Conservation (phyloP, 2,329 filamentous ascomycete genomes). For the Botrytis fabae region DNA sequence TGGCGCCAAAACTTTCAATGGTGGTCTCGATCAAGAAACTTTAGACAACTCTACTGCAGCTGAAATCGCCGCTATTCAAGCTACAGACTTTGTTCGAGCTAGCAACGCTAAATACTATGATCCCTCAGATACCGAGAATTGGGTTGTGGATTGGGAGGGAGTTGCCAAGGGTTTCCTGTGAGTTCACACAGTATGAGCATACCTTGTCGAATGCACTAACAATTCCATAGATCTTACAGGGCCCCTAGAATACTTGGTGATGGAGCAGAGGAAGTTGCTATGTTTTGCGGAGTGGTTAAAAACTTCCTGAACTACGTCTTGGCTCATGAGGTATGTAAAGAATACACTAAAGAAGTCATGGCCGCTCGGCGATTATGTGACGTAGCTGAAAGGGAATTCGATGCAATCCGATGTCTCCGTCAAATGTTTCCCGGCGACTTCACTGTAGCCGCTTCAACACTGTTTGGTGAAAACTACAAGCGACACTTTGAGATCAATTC, state of each 20-base stretch:
- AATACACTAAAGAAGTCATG: constrained; percentile 68
- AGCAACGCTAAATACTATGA: constrained; percentile 53
- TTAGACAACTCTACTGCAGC: constrained; percentile 61
- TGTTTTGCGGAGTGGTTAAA: constrained; percentile 66
- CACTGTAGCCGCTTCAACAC: constrained; percentile 70
- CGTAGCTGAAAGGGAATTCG: constrained; percentile 65
- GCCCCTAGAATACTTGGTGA: constrained; percentile 59
- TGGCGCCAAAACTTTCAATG: constrained; percentile 60
- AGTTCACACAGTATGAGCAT: constrained; percentile 39
- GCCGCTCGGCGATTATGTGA: constrained; percentile 67
- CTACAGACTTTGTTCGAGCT: constrained; percentile 58
- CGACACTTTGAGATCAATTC: constrained; percentile 25
- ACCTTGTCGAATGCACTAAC: constrained; percentile 26
- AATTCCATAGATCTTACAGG: constrained; percentile 50
- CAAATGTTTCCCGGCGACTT: constrained; percentile 70
- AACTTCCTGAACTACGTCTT: constrained; percentile 90
- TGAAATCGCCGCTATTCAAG: constrained; percentile 64
- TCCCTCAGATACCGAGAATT: constrained; percentile 53
- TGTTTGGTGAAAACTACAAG: constrained; percentile 57
- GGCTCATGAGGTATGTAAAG: constrained; percentile 81
- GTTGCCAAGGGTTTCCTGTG: constrained; percentile 79
- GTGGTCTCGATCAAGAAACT: constrained; percentile 58
- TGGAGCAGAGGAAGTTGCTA: constrained; percentile 54
- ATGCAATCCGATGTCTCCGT: constrained; percentile 54
- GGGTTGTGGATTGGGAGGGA: constrained; percentile 77